A percentile compares a stretch with the other conserved stretches of the same genome.
phyloP scores from a whole-genome alignment of 768 basidiomycete species.

The Rhizopogon sp. region DNA sequence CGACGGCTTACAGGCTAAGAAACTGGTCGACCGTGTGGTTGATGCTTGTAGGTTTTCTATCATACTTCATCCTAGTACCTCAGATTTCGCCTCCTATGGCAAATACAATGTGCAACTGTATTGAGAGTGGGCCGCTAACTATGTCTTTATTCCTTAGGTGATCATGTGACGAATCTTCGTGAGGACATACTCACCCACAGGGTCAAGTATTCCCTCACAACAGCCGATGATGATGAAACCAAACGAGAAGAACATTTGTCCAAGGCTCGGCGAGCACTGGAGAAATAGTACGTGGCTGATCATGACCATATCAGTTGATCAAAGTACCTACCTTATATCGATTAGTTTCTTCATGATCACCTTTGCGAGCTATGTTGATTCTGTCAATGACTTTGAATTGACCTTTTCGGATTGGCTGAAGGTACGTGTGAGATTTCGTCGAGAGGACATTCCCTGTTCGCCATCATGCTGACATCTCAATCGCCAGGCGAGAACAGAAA shows the following conservation, averaged over 20 bases:
- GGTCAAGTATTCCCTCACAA: slow-evolving; percentile 80
- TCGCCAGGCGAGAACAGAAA: slow-evolving; percentile 72
- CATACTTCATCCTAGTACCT: not conserved
- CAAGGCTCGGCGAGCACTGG: slow-evolving; percentile 70
- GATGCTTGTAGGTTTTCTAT: slow-evolving; percentile 50
- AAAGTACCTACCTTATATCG: not conserved
- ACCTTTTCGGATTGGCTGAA: slow-evolving; percentile 87
- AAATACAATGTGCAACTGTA: not conserved
- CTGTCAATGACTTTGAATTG: slow-evolving; percentile 55
- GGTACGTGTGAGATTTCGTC: slow-evolving; percentile 32
- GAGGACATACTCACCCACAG: slow-evolving; percentile 85
- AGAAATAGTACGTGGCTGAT: slow-evolving; percentile 77
- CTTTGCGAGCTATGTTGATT: slow-evolving; percentile 84
- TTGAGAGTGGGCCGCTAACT: slow-evolving; percentile 4
- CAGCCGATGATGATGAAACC: slow-evolving; percentile 60
- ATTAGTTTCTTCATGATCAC: slow-evolving; percentile 88
- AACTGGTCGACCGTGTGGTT: slow-evolving; percentile 84
- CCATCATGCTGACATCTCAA: not conserved
- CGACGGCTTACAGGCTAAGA: slow-evolving; percentile 80
- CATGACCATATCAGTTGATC: not conserved
- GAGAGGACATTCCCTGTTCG: not conserved
- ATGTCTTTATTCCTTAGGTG: slow-evolving; percentile 44
- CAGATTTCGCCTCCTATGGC: not conserved
- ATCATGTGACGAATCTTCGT: slow-evolving; percentile 87
- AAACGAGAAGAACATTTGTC: slow-evolving; percentile 46